Percentiles rank a stretch among this genome's conserved stretches.
These are phyloP conservation scores for Sideroxylon spinosum DNA, from an alignment of 179 eudicot species.

Conservation along the genomic window DNA sequence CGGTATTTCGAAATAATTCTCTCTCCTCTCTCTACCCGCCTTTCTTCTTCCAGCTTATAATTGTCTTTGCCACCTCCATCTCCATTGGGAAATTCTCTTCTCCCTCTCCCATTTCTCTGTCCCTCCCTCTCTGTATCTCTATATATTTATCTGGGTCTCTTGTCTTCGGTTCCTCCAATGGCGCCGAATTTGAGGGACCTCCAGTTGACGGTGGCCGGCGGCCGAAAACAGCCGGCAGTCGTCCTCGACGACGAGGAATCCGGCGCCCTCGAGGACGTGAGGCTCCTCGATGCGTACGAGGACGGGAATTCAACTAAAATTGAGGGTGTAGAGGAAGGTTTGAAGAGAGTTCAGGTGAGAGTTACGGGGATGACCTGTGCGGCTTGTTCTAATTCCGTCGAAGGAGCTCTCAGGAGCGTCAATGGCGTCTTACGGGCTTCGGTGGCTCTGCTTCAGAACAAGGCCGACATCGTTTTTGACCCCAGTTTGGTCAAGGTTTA, in stretches of 20 bases:
- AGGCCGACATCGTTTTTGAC: slow-evolving; percentile 60
- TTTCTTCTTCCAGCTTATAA: slow-evolving; percentile 7
- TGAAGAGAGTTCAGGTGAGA: slow-evolving; percentile 52
- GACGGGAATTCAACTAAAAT: not conserved
- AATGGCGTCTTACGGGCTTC: slow-evolving; percentile 67
- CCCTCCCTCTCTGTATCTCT: not conserved
- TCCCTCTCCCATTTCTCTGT: not conserved
- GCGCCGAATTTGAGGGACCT: slow-evolving; percentile 50
- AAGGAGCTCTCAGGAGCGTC: slow-evolving; percentile 57
- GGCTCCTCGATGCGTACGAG: slow-evolving; percentile 55
- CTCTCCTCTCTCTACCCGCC: not conserved
- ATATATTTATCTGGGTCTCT: slow-evolving; percentile 8
- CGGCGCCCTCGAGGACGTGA: slow-evolving; percentile 63
- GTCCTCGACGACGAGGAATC: slow-evolving; percentile 21
- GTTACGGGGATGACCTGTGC: slow-evolving; percentile 93
- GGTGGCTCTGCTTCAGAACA: slow-evolving; percentile 87
- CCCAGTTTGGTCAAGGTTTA: slow-evolving; percentile 57
- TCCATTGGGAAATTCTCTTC: too few species aligned
- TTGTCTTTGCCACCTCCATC: not conserved
- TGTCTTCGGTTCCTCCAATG: slow-evolving; percentile 33
- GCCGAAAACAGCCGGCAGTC: slow-evolving; percentile 14
- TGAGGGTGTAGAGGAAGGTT: slow-evolving; percentile 5
- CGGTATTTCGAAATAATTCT: not conserved
- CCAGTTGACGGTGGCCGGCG: slow-evolving; percentile 38
- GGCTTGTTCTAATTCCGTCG: slow-evolving; percentile 86